Conservation (phyloP, 140 eudicot species). For the Flaveria floridana region DNA sequence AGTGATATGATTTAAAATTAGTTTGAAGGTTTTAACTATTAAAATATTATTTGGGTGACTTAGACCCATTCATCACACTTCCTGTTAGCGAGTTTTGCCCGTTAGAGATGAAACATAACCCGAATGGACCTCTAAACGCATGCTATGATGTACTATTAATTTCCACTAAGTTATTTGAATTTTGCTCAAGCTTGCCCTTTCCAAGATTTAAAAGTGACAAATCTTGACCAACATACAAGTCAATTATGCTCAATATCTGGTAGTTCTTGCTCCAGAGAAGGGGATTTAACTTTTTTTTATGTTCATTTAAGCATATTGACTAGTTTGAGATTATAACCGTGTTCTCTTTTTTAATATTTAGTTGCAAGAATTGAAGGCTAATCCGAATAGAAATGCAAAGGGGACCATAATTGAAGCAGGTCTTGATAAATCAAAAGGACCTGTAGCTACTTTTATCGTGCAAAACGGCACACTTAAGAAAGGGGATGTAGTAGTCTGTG, state of each 20-base stretch:
- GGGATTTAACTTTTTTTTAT: neutral
- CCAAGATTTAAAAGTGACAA: slow-evolving; percentile 5
- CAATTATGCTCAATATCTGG: neutral
- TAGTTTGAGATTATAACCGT: neutral
- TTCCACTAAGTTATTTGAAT: neutral
- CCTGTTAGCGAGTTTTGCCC: neutral
- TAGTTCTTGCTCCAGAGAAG: neutral
- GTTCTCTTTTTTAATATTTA: slow-evolving; percentile 21
- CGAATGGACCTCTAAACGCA: neutral
- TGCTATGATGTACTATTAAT: neutral
- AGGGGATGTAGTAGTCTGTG: slow-evolving; percentile 86
- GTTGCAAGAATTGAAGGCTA: slow-evolving; percentile 96
- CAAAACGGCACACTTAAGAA: slow-evolving; percentile 88
- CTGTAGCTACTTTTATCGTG: slow-evolving; percentile 87
- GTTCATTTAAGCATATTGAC: slow-evolving; percentile 1
- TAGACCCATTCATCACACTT: neutral
- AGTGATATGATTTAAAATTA: neutral
- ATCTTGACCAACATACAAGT: neutral
- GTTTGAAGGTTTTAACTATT: neutral
- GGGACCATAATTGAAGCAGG: slow-evolving; percentile 99
- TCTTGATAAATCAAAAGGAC: slow-evolving; percentile 93
- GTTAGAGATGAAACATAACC: neutral
- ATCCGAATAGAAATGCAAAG: slow-evolving; percentile 89
- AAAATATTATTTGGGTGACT: neutral
- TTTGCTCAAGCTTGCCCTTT: neutral